A percentile compares a stretch with the other conserved stretches of the same genome.
Evolutionary conservation across 257 asterid species (phyloP).

Genomic region (Voacanga thouarsii): DNA sequence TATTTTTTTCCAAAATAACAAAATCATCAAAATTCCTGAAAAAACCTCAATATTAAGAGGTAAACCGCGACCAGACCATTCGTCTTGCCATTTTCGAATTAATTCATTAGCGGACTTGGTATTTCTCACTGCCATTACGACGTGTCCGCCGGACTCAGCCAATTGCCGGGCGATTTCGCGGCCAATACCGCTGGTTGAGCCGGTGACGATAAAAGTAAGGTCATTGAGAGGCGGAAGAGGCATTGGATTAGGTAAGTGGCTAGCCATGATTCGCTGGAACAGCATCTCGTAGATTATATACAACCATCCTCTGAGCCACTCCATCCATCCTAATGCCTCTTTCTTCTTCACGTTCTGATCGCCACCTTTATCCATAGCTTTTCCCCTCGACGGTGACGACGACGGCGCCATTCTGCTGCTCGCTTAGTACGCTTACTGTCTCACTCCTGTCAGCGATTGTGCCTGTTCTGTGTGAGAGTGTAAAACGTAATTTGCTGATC

Average conservation of each 20-base stretch:
- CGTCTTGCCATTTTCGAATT: slow-evolving; percentile 75
- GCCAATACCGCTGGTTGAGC: slow-evolving; percentile 97
- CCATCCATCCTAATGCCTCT: slow-evolving; percentile 82
- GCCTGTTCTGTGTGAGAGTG: too few species aligned
- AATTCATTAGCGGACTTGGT: slow-evolving; percentile 66
- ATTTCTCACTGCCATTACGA: slow-evolving; percentile 94
- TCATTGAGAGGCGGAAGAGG: slow-evolving; percentile 81
- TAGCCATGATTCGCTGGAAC: slow-evolving; percentile 90
- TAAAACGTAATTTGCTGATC: too few species aligned
- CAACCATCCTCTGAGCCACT: slow-evolving; percentile 82
- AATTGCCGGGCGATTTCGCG: slow-evolving; percentile 92
- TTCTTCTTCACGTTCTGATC: slow-evolving; percentile 42
- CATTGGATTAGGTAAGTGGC: slow-evolving; percentile 79
- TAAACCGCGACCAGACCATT: slow-evolving; percentile 79
- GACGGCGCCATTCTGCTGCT: background rate
- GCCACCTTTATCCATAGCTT: slow-evolving; percentile 33
- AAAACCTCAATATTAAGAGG: slow-evolving; percentile 87
- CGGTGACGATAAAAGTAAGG: slow-evolving; percentile 81
- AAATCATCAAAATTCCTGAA: background rate
- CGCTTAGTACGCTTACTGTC: background rate
- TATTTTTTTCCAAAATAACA: background rate
- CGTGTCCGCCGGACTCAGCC: slow-evolving; percentile 94
- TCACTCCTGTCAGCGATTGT: too few species aligned
- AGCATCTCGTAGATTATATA: slow-evolving; percentile 68
- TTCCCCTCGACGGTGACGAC: slow-evolving; percentile 21